Evolutionary conservation across 2,329 filamentous ascomycete genomes (phyloP).

Genomic region (Dichotomopilus funicola): DNA sequence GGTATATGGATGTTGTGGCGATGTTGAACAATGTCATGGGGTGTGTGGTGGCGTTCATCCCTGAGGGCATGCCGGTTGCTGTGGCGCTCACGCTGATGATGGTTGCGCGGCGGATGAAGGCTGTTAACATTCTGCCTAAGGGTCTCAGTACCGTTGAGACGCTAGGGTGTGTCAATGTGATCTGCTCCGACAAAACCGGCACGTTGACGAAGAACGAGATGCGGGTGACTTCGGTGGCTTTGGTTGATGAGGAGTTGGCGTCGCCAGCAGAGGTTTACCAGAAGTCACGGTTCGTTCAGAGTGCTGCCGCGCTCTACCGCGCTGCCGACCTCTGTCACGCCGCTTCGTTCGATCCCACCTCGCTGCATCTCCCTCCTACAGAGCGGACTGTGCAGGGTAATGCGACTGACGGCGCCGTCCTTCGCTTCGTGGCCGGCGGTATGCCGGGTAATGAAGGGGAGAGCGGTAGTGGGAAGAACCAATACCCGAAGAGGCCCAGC

Average conservation of each 20-base stretch:
- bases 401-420: conserved; percentile 25
- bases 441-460: conserved; percentile 33
- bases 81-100: conserved; percentile 43
- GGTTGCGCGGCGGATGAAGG: conserved; percentile 60
- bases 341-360: conserved; percentile 19
- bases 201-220: conserved; percentile 50
- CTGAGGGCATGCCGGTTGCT: conserved; percentile 54
- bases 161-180: conserved; percentile 54
- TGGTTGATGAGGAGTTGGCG: conserved; percentile 32
- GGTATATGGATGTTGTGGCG: conserved; percentile 4
- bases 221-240: conserved; percentile 45
- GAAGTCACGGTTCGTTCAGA: conserved; percentile 25
- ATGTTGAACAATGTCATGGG: conserved; percentile 16
- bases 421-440: conserved; percentile 54
- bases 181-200: conserved; percentile 54
- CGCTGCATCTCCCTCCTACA: conserved; percentile 10
- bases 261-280: not conserved
- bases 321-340: conserved; percentile 11
- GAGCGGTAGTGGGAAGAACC: too few relatives aligned
- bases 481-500: conserved; percentile 53
- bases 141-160: conserved; percentile 62
- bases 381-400: conserved; percentile 20
- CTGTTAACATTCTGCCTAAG: conserved; percentile 65
- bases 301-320: conserved; percentile 10
- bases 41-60: conserved; percentile 38